Evolutionary conservation across 2,329 filamentous ascomycete species (phyloP), one percentile per base, ranked within the genome.

Genomic region (Fonsecaea nubica): DNA sequence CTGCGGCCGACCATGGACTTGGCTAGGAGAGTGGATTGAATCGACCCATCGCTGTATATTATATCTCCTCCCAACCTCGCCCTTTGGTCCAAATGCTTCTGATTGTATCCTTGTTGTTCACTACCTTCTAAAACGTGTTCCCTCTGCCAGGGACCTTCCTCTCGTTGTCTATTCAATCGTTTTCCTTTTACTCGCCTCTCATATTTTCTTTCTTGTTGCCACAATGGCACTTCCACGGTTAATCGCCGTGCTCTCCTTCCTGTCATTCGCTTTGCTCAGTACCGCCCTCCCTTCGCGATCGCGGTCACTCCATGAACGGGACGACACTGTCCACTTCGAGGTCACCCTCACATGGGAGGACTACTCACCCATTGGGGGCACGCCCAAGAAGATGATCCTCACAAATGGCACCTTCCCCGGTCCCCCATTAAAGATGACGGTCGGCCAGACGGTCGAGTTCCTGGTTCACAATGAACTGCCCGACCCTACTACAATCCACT

Each of bases 321-420:
- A 61, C 9, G 59, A 68, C 15, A 58, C 60, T 30, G 68, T 73
- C 38, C 52, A 68, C 10, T 77, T 77, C 66, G 71, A 75, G 30
- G 63, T 78, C n/a, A 75, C 72, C 3, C 63, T 80, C 30, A 78
- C 76, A 59, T 78, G 75, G 76, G 74, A 75, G 58, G 70, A 74
- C 30, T 75, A 76, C 18, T 73, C 74, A 9, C 77, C 78, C 0
- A 75, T 76, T 70, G 78, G 78, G 18, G 74, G 74, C 76, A 84
- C 82, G n/a, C 79, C 79, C 21, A 80, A 85, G 9, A 79, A 81
- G 35, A 76, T 90, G 81, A 85, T 92, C 59, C 85, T 89, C 35
- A 90, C 93, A 77, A 92, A 94, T 74, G 87, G 88, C 36, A 83
- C 90, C 75, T 93, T 91, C 77, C 92, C 92, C 0, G 85, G 91